These are phyloP conservation scores for Colletotrichum cuscutae DNA, from an alignment of 2,329 filamentous ascomycete species.

Conservation along the genomic window DNA sequence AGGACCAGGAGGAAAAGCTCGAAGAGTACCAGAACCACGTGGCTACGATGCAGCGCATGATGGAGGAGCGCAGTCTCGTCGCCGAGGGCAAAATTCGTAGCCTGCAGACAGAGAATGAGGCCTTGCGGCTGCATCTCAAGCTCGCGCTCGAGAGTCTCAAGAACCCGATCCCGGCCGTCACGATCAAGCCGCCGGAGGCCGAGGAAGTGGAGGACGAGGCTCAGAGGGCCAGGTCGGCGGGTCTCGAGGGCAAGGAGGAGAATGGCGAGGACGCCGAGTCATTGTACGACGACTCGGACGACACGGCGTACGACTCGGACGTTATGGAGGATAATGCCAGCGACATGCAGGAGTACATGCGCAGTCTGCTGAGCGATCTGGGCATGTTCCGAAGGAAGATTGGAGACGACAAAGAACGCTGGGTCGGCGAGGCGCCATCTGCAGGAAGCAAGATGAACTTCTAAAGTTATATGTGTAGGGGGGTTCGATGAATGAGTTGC, in stretches of 20 bases:
- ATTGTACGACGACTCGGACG: conserved; percentile 52
- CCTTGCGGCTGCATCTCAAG: conserved; percentile 85
- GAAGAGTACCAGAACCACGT: conserved; percentile 97
- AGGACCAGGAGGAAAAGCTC: conserved; percentile 82
- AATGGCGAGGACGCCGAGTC: conserved; percentile 70
- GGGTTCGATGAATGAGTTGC: no score
- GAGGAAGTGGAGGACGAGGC: conserved; percentile 13
- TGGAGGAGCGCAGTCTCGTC: conserved; percentile 93
- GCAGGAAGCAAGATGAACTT: conserved; percentile 56
- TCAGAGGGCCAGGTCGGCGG: conserved; percentile 25
- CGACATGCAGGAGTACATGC: conserved; percentile 86
- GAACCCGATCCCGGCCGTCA: conserved; percentile 83
- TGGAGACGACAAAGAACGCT: conserved; percentile 80
- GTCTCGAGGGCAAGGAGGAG: conserved; percentile 57
- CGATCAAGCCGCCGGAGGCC: conserved; percentile 43
- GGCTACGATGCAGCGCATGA: conserved; percentile 88
- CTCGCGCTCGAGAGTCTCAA: conserved; percentile 87
- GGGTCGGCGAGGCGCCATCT: conserved; percentile 69
- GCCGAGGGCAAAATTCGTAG: conserved; percentile 94
- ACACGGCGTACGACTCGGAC: conserved; percentile 51
- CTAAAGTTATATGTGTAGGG: conserved; percentile 36
- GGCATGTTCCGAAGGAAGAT: conserved; percentile 87
- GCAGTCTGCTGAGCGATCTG: conserved; percentile 83
- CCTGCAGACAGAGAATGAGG: conserved; percentile 90
- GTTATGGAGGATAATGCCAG: conserved; percentile 64